Evolutionary conservation across 139 green algal genomes (phyloP).

Genomic region (Coccomyxa sp.): DNA sequence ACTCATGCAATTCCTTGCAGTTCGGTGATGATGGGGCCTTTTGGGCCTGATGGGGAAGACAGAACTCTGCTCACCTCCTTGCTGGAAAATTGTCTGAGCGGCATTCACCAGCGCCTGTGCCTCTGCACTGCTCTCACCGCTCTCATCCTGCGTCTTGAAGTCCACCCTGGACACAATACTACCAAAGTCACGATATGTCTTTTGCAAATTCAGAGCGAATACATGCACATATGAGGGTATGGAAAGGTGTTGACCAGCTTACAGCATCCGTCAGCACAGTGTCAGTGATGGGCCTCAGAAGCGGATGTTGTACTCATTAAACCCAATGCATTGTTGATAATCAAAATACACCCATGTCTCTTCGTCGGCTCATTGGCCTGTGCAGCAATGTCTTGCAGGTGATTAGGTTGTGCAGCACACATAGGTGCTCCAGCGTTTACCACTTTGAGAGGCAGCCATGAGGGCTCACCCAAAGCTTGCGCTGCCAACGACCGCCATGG

Average conservation of each 20-base stretch:
- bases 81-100: background rate
- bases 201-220: no score
- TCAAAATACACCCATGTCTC: no score
- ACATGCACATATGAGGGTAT: no score
- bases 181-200: background rate
- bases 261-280: no score
- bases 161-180: background rate
- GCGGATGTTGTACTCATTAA: background rate
- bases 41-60: background rate
- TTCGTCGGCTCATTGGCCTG: no score
- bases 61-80: background rate
- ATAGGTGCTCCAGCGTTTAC: background rate
- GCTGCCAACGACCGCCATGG: conserved; percentile 4
- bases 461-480: background rate
- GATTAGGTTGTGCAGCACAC: no score
- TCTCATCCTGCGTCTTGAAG: background rate
- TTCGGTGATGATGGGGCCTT: background rate
- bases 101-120: background rate
- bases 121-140: background rate
- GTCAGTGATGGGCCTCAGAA: no score
- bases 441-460: background rate
- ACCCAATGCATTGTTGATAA: background rate
- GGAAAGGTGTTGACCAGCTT: no score
- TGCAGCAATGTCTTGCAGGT: no score
- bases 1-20: no score